Conservation (phyloP, 305 asterid species). For the Rubia peregrina region DNA sequence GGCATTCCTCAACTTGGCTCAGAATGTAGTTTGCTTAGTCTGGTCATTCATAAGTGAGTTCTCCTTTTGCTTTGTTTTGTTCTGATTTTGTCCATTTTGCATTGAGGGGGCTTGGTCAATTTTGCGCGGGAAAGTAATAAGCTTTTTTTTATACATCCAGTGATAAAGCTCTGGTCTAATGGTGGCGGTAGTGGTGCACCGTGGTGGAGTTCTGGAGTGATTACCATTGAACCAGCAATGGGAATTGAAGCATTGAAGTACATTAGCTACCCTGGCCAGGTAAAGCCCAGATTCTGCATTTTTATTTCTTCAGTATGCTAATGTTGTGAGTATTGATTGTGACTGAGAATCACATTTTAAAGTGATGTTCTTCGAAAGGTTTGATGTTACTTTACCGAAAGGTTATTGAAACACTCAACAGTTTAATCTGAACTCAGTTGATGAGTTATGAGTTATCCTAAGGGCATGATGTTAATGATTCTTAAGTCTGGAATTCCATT, state of each 20-base stretch:
- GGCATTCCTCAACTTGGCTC: constrained; percentile 91
- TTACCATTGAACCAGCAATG: constrained; percentile 95
- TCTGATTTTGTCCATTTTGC: neutral
- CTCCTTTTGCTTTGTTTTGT: neutral
- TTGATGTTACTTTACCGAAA: neutral
- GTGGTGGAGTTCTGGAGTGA: constrained; percentile 99
- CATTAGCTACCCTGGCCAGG: constrained; percentile 99
- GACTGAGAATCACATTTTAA: neutral
- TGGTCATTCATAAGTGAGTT: constrained; percentile 93
- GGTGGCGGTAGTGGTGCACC: constrained; percentile 77
- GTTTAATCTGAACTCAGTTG: neutral
- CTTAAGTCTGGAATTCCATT: neutral
- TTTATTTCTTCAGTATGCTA: neutral
- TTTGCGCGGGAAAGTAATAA: neutral
- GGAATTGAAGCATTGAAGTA: constrained; percentile 97
- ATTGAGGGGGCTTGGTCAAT: neutral
- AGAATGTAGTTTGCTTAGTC: constrained; percentile 73
- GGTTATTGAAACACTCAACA: neutral
- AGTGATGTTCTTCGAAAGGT: neutral
- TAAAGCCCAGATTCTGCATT: constrained; percentile 15
- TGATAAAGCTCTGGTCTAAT: constrained; percentile 82
- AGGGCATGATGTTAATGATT: neutral
- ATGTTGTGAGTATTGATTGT: neutral
- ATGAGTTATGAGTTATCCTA: neutral
- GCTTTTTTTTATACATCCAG: constrained; percentile 29